phyloP scores from a whole-genome alignment of 148 eudicot species.

The Simmondsia chinensis region DNA sequence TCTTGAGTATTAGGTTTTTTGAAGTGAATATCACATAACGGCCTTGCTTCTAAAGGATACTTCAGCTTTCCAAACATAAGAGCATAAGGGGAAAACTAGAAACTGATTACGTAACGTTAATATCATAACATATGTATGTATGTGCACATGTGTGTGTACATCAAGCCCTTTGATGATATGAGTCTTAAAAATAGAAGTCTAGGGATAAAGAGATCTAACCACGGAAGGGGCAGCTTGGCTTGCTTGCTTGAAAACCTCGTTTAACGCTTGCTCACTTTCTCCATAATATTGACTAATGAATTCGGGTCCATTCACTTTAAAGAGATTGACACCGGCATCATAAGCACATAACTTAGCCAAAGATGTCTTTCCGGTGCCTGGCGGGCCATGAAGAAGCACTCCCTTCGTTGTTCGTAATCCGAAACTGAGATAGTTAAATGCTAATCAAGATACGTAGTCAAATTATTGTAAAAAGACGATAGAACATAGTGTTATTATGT shows the following conservation, averaged over 20 bases:
- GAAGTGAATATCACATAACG: too few species aligned
- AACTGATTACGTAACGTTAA: too few species aligned
- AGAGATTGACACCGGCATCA: constrained; percentile 73
- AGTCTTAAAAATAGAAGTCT: not conserved
- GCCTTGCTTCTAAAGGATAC: too few species aligned
- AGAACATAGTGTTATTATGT: not conserved
- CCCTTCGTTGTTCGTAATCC: constrained; percentile 87
- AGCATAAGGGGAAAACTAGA: too few species aligned
- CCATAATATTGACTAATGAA: constrained; percentile 70
- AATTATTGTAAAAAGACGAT: constrained; percentile 3
- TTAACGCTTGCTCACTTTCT: constrained; percentile 83
- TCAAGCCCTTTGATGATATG: too few species aligned
- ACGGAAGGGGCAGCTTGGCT: constrained; percentile 73
- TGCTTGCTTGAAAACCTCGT: constrained; percentile 68
- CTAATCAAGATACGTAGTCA: constrained; percentile 12
- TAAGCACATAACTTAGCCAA: constrained; percentile 67
- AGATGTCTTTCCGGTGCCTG: constrained; percentile 95
- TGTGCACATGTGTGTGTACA: too few species aligned
- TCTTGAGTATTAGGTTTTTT: too few species aligned
- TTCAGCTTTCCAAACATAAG: too few species aligned
- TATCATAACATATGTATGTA: too few species aligned
- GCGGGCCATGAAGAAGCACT: constrained; percentile 94
- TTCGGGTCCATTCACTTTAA: constrained; percentile 86
- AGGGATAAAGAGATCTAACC: constrained; percentile 40
- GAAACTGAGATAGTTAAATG: constrained; percentile 42